Percentiles rank a stretch among this genome's conserved stretches.
phyloP scores from a whole-genome alignment of 306 rosid genomes.

The Dryas drummondii region DNA sequence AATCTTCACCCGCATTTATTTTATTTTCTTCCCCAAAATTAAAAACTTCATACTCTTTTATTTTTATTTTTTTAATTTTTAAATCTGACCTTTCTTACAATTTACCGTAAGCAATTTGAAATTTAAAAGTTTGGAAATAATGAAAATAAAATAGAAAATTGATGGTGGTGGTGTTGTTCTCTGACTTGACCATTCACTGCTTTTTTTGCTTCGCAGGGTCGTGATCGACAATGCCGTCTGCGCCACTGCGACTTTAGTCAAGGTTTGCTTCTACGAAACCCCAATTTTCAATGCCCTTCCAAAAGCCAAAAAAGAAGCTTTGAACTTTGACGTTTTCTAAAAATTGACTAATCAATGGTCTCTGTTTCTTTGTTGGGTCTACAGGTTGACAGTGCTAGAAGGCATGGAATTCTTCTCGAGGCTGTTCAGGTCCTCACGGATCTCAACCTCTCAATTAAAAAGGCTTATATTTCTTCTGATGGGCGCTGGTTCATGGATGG shows the following conservation, averaged over 20 bases:
- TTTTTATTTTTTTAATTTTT: not conserved
- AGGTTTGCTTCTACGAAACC: slow-evolving; percentile 51
- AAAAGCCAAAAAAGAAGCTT: not conserved
- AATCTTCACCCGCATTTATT: not conserved
- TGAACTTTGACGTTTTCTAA: slow-evolving; percentile 9
- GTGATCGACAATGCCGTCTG: slow-evolving; percentile 89
- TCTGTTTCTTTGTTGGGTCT: slow-evolving; percentile 17
- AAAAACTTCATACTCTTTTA: not conserved
- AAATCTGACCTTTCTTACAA: not conserved
- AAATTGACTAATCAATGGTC: not conserved
- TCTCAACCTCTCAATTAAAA: slow-evolving; percentile 71
- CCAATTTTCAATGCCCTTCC: not conserved
- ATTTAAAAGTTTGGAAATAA: not conserved
- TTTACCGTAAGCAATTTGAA: not conserved
- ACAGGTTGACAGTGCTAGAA: slow-evolving; percentile 92
- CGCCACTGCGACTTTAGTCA: slow-evolving; percentile 73
- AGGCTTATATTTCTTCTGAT: slow-evolving; percentile 91
- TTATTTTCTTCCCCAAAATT: not conserved
- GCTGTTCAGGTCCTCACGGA: slow-evolving; percentile 90
- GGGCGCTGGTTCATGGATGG: slow-evolving; percentile 99
- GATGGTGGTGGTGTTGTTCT: slow-evolving; percentile 11
- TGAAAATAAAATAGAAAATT: not conserved
- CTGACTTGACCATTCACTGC: slow-evolving; percentile 45
- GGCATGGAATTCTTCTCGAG: slow-evolving; percentile 77
- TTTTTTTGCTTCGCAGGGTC: slow-evolving; percentile 57